A percentile compares a stretch with the other conserved stretches of the same genome.
These are phyloP conservation scores for Plasmodium gaboni DNA, from an alignment of 169 alveolate genomes.

Conservation along the genomic window DNA sequence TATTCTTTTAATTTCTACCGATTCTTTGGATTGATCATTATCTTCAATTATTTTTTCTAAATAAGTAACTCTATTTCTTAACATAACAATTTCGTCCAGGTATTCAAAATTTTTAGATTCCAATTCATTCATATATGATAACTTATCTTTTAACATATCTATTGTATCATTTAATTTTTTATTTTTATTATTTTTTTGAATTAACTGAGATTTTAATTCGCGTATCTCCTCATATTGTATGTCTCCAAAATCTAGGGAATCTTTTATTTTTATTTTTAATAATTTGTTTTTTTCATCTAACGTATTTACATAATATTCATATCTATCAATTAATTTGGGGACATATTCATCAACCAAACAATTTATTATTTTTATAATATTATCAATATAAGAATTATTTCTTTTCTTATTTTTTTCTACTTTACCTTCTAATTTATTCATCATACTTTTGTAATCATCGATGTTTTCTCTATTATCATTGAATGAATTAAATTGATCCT, in stretches of 20 bases:
- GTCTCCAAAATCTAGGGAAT: constrained; percentile 63
- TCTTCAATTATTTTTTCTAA: constrained; percentile 70
- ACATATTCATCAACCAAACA: constrained; percentile 67
- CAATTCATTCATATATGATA: constrained; percentile 39
- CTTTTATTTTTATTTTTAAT: constrained; percentile 49
- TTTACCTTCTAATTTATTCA: constrained; percentile 35
- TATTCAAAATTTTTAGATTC: constrained; percentile 67
- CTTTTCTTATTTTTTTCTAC: constrained; percentile 30
- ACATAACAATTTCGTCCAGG: constrained; percentile 58
- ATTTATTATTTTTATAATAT: constrained; percentile 62
- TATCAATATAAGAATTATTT: constrained; percentile 45
- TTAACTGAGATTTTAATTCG: constrained; percentile 40
- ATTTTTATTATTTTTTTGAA: constrained; percentile 61
- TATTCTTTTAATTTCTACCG: constrained; percentile 49
- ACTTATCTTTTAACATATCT: constrained; percentile 42
- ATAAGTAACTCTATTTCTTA: constrained; percentile 59
- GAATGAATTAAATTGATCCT: constrained; percentile 19
- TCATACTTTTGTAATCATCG: constrained; percentile 51
- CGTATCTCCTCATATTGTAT: constrained; percentile 70
- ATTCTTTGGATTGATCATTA: constrained; percentile 71
- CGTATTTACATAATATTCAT: constrained; percentile 66
- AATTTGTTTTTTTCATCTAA: constrained; percentile 67
- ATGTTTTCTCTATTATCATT: constrained; percentile 42
- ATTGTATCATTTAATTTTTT: constrained; percentile 63
- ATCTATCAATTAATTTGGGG: constrained; percentile 63